Conservation (phyloP, 2,329 filamentous ascomycete species). For the Fusarium cyanostomum region DNA sequence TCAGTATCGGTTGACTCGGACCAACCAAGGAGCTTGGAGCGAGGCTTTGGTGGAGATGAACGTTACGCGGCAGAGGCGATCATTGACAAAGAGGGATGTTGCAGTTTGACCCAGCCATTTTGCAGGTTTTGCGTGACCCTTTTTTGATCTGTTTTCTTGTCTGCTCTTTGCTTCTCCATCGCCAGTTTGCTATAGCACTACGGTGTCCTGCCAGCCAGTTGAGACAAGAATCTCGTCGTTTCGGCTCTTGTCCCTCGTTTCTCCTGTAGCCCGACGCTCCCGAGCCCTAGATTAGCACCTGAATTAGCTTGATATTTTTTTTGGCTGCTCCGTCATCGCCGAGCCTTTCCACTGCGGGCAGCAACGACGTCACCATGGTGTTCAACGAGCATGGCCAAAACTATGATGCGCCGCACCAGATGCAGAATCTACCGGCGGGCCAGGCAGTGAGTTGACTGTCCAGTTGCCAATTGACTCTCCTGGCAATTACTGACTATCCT, state of each 20-base stretch:
- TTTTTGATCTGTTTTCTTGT: neutral
- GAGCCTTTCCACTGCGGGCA: neutral
- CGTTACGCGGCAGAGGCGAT: constrained; percentile 27
- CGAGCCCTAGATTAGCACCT: neutral
- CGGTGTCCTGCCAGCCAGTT: constrained; percentile 15
- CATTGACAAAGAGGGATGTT: constrained; percentile 25
- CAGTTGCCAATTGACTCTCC: neutral
- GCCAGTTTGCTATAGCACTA: neutral
- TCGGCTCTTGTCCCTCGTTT: neutral
- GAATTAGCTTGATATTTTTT: no score
- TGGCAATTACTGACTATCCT: neutral
- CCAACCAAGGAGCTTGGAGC: constrained; percentile 12
- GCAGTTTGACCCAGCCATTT: neutral
- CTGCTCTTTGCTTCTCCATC: neutral
- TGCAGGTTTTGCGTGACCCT: constrained; percentile 10
- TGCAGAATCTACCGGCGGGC: constrained; percentile 38
- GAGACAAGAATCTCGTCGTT: neutral
- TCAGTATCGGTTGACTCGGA: constrained; percentile 13
- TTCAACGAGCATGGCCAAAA: constrained; percentile 26
- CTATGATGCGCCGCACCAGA: constrained; percentile 32
- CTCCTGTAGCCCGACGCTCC: constrained; percentile 29
- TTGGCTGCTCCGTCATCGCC: neutral
- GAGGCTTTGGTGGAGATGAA: constrained; percentile 22
- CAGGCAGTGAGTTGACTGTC: constrained; percentile 28
- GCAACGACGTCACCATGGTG: constrained; percentile 11